Conservation (phyloP, 2,329 filamentous ascomycete species). For the Endocalyx cinctus region DNA sequence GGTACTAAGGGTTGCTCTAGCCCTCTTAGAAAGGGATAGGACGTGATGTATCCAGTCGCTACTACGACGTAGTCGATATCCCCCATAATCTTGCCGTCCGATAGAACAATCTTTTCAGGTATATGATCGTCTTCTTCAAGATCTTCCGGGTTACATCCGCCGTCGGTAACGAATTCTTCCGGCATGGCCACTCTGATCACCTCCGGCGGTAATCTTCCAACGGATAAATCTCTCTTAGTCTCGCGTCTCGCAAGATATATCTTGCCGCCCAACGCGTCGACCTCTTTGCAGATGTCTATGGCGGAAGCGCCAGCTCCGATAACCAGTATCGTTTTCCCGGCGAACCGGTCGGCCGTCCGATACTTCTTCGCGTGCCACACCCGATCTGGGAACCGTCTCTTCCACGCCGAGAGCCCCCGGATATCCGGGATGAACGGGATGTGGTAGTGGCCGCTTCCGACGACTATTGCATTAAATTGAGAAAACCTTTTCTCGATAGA, state of each 20-base stretch:
- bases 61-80: conserved; percentile 59
- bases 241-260: conserved; percentile 51
- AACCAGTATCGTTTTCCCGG: conserved; percentile 46
- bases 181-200: conserved; percentile 49
- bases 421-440: conserved; percentile 58
- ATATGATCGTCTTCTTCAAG: conserved; percentile 31
- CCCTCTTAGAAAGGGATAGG: conserved; percentile 58
- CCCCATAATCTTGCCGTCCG: conserved; percentile 46
- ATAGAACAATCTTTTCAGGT: conserved; percentile 46
- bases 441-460: conserved; percentile 64
- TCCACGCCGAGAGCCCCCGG: conserved; percentile 54
- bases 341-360: conserved; percentile 54
- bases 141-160: conserved; percentile 17
- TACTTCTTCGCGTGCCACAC: conserved; percentile 71
- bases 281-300: conserved; percentile 37
- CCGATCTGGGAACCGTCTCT: conserved; percentile 43
- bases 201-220: conserved; percentile 47
- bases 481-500: conserved; percentile 25
- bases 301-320: conserved; percentile 48
- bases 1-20: conserved; percentile 36
- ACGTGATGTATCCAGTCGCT: conserved; percentile 65
- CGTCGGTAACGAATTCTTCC: conserved; percentile 36
- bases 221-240: conserved; percentile 55
- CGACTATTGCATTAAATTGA: conserved; percentile 60
- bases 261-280: conserved; percentile 30